Evolutionary conservation across 1,284 basidiomycete species (phyloP), one percentile per base, ranked within the genome.

Genomic region (Heterobasidion occidentale): DNA sequence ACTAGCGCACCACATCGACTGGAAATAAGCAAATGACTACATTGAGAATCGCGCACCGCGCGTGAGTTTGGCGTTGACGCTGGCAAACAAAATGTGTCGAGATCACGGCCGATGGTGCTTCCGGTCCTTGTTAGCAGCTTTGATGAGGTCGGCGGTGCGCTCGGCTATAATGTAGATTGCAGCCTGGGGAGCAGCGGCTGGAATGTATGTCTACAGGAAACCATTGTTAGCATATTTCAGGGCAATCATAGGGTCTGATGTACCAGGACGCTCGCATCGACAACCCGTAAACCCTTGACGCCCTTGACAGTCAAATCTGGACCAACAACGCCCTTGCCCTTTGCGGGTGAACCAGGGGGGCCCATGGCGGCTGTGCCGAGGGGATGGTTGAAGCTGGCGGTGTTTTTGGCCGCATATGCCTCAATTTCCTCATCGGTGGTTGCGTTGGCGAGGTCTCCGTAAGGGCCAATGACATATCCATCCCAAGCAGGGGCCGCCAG

Each of bases 141-240:
- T 47, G 17, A 58, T 56, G 9, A 58, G 46, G 19, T 70, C 65
- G 9, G 72, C 62, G 2, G 68, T 70, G 17, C 70, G 63, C 60
- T 73, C 72, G 11, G 73, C 70, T 2, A 74, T 57, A 19, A 71
- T 62, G 54, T 73, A 73, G 1, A 71, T 59, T 15, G 69, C 62
- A 7, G 67, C 71, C 60, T 73, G 71, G 1, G 72, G 68, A 56
- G 70, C 69, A 1, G 67, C 67, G 9, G 63, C 63, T 1, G 69
- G 64, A 12, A 70, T 58, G 34, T 65, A 69, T 0, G 72, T 68
- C 57, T 58, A 36, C 38, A 7, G 33, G 35, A 9, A 35, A 42
- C 4, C 5, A 42, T 7, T n/a, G 38, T 62, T 63, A n/a, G 11
- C 9, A 42, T n/a, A 1, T 27, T 7, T 6, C 38, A 42, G 38